These are phyloP conservation scores for Hanseniaspora singularis DNA, from an alignment of 805 yeast species.

Conservation along the genomic window DNA sequence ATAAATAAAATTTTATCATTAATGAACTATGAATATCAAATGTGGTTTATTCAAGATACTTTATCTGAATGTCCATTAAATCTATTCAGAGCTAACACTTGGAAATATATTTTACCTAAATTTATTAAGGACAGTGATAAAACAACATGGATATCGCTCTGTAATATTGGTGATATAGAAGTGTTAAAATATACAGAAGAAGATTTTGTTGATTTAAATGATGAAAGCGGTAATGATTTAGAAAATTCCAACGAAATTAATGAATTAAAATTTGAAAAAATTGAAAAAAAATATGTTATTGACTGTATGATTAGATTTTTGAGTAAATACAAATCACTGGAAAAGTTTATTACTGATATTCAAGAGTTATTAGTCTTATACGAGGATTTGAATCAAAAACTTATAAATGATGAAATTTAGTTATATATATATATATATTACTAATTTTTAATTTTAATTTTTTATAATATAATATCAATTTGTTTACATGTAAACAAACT, in stretches of 20 bases:
- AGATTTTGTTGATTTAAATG: neutral
- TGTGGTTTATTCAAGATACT: conserved; percentile 35
- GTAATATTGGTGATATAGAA: conserved; percentile 9
- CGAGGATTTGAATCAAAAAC: conserved; percentile 2
- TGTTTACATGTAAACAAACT: neutral
- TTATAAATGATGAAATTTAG: neutral
- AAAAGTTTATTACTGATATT: neutral
- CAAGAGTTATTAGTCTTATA: conserved; percentile 3
- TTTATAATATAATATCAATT: neutral
- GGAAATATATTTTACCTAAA: conserved; percentile 61
- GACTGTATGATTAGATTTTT: conserved; percentile 4
- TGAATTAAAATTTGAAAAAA: conserved; percentile 13
- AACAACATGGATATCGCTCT: neutral
- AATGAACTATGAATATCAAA: conserved; percentile 22
- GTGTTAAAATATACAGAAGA: conserved; percentile 8
- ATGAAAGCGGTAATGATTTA: neutral
- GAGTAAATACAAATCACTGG: conserved; percentile 4
- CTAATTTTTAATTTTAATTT: neutral
- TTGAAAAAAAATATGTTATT: conserved; percentile 12
- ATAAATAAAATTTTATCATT: conserved; percentile 7
- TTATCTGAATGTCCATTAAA: conserved; percentile 55
- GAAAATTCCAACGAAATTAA: neutral
- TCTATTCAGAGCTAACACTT: conserved; percentile 45
- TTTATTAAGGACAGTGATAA: conserved; percentile 29
- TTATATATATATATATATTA: neutral